Base-by-base conservation (phyloP, 2,329 filamentous ascomycete genomes). In the Apiospora hydei region DNA sequence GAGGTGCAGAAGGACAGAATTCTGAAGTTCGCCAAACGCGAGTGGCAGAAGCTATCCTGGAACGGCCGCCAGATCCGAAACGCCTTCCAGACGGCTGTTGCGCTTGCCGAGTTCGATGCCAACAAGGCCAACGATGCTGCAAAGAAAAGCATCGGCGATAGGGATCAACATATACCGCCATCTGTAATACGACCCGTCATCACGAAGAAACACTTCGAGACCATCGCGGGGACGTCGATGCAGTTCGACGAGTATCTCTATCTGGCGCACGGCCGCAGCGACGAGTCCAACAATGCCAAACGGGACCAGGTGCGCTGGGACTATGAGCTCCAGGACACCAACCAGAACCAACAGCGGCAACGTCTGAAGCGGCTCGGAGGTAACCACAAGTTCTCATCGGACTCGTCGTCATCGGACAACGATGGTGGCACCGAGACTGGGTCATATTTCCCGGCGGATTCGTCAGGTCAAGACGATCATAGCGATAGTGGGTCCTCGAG, bases 31-130 rank as follows among this genome's bases (percentile, higher is more conserved):
- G 71, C 69, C 26, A 57, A 66, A 26, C 14, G 14, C 1, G 16
- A 72, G 34, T 70, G 44, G 14, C 24, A 71, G 16, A 41, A 43
- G 7, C 24, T 61, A 8, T 30, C 44, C 1, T 72, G 70, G 70
- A 73, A 73, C 26, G 71, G 70, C 5, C 70, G 72, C 21, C 72
- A 73, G 18, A 73, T 73, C 24, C 49, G 72, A 7, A 73, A 73
- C 11, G 72, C 71, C 0, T 71, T 73, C 49, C 69, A 71, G 21
- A 73, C 69, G 24, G 71, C 71, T 16, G 57, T 71, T 2, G 69
- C 71, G 21, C 43, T 73, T 0, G 71, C 69, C 34, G 64, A 71
- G 49, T 71, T 69, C 26, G 71, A 71, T 0, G 67, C 67, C 67
- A 69, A 43, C 5, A 26, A 46, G 10, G 46, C 41, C 26, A 11